phyloP scores from a whole-genome alignment of 805 yeast species.

The Wickerhamomyces tratensis region DNA sequence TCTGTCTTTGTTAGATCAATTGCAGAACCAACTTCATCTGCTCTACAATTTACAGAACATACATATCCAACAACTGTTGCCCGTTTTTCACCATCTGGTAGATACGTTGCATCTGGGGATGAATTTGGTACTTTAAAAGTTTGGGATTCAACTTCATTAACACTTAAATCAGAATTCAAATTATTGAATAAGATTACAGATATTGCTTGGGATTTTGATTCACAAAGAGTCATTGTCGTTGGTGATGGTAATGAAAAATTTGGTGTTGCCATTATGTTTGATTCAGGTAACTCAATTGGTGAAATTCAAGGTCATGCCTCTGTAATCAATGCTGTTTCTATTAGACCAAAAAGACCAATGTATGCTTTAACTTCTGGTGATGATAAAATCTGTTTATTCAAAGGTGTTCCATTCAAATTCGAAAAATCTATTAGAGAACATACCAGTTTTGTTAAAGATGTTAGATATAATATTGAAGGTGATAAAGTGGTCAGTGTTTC shows the following conservation, averaged over 20 bases:
- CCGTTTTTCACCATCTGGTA: slow-evolving; percentile 82
- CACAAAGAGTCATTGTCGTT: slow-evolving; percentile 79
- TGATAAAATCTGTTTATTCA: slow-evolving; percentile 77
- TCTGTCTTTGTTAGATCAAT: slow-evolving; percentile 66
- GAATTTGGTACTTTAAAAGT: slow-evolving; percentile 81
- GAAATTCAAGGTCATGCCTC: slow-evolving; percentile 91
- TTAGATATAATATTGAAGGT: slow-evolving; percentile 77
- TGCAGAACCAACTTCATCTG: slow-evolving; percentile 32
- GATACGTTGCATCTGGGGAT: slow-evolving; percentile 87
- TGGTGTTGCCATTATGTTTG: slow-evolving; percentile 91
- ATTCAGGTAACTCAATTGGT: slow-evolving; percentile 94
- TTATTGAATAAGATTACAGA: slow-evolving; percentile 70
- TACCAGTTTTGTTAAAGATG: slow-evolving; percentile 70
- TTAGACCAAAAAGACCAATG: slow-evolving; percentile 78
- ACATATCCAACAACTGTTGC: slow-evolving; percentile 70
- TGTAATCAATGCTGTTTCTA: slow-evolving; percentile 72
- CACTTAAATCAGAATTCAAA: slow-evolving; percentile 71
- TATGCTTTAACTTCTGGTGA: slow-evolving; percentile 90
- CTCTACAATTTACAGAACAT: slow-evolving; percentile 70
- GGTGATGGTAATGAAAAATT: slow-evolving; percentile 89
- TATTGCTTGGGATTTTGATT: slow-evolving; percentile 88
- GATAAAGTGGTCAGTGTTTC: slow-evolving; percentile 70
- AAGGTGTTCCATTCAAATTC: slow-evolving; percentile 94
- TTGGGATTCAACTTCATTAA: slow-evolving; percentile 64
- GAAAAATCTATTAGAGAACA: slow-evolving; percentile 64